Percentiles rank a stretch among this genome's conserved stretches.
Evolutionary conservation across 176 grass and related monocot species (phyloP).

Genomic region (Raddia guianensis): DNA sequence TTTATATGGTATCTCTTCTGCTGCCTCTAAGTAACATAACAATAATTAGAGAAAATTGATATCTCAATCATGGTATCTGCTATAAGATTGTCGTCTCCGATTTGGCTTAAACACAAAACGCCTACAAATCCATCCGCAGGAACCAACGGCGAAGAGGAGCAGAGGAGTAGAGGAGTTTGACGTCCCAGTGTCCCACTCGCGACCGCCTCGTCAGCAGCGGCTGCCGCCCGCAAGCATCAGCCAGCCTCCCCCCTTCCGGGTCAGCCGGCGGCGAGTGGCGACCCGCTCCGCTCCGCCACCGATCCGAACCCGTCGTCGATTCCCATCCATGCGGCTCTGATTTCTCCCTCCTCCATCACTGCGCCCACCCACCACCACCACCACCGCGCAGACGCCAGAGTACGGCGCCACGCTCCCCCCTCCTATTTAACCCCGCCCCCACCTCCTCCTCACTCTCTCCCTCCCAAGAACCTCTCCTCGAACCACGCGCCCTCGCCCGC

Average conservation of each 20-base stretch:
- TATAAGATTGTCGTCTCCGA: too few species aligned
- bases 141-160: not conserved
- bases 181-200: not conserved
- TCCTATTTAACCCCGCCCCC: slow-evolving; percentile 50
- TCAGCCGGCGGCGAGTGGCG: too few species aligned
- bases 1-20: too few species aligned
- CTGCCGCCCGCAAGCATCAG: too few species aligned
- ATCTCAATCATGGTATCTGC: too few species aligned
- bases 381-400: not conserved
- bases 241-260: not conserved
- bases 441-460: not conserved
- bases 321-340: not conserved
- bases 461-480: slow-evolving; percentile 1
- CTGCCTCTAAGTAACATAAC: too few species aligned
- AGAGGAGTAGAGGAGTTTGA: not conserved
- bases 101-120: too few species aligned
- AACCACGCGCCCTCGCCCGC: slow-evolving; percentile 12
- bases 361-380: slow-evolving; percentile 17
- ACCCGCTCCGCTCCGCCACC: not conserved
- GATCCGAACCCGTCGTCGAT: not conserved
- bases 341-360: not conserved
- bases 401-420: not conserved
- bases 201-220: not conserved
- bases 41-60: too few species aligned
- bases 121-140: not conserved